Percentiles rank a stretch among this genome's conserved stretches.
These are phyloP conservation scores for Plasmodium vivax DNA, from an alignment of 169 alveolate species.

Conservation along the genomic window DNA sequence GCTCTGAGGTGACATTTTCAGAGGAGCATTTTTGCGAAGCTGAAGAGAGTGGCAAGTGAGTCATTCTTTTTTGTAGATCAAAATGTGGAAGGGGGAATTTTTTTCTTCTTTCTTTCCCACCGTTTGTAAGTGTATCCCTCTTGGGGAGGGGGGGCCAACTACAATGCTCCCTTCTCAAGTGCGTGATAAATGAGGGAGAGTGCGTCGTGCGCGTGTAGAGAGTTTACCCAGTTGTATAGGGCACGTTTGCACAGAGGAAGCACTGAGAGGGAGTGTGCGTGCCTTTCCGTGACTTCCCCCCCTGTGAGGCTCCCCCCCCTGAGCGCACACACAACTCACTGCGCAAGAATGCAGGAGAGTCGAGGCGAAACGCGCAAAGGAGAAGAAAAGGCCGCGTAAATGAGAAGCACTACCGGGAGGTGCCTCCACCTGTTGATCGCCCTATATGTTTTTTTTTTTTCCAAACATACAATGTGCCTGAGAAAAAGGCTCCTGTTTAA, in stretches of 20 bases:
- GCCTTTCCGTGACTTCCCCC: not conserved
- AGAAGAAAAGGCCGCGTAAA: not conserved
- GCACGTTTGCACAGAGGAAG: not conserved
- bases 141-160: not conserved
- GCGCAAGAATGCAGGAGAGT: not conserved
- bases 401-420: not conserved
- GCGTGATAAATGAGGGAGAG: not conserved
- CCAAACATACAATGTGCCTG: conserved; percentile 37
- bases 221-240: not conserved
- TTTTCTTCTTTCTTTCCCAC: not conserved
- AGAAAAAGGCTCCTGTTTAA: conserved; percentile 21
- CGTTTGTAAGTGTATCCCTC: not conserved
- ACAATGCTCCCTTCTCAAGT: not conserved
- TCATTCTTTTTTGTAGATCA: not conserved
- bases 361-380: not conserved
- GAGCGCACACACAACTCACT: not conserved
- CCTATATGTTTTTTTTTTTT: not conserved
- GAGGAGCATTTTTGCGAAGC: not conserved
- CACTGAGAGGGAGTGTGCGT: not conserved
- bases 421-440: conserved; percentile 2
- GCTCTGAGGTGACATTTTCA: not conserved
- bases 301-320: not conserved
- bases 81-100: not conserved
- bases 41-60: not conserved
- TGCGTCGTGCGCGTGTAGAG: not conserved